Evolutionary conservation across 2,329 filamentous ascomycete species (phyloP), one percentile per base, ranked within the genome.

Genomic region (Sporothrix dimorphospora): DNA sequence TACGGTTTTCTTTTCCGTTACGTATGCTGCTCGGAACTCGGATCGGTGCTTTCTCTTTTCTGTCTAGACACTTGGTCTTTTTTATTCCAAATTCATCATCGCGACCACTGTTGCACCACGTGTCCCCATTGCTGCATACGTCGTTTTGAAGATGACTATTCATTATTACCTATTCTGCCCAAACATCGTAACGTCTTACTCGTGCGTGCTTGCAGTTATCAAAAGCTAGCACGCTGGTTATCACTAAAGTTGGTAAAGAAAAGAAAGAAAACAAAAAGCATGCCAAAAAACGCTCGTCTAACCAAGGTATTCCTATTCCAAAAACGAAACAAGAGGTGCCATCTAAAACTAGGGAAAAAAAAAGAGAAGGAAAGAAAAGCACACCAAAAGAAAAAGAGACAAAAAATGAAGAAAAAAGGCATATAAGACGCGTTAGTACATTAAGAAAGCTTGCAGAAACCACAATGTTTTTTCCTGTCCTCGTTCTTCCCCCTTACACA

Each of bases 221-320:
- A 69, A 57, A 57, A 7, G 47, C 47, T 51, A 19, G 19, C 65
- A 51, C 11, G 51, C 63, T 34, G 16, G 49, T 21, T 21, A 34
- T 3, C 4, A 27, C 27, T n/a, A 16, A 16, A 11, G 11, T 14
- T 16, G 5, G 16, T 6, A 51, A 38, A 34, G 27, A 14, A 21
- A 38, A 66, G 14, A 27, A 49, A 2, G 12, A 30, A 27, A 47
- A 47, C 4, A 30, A 38, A 19, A 8, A 30, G 14, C 3, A 24
- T 9, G 9, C 19, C 27, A 4, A 16, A 38, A 61, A 30, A 49
- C 24, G 24, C 63, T 66, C 42, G 63, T 19, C 2, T 47, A 65
- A 47, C 24, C 24, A 30, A 49, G 63, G 63, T 67, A 34, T 67
- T 34, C n/a, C 42, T 67, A 66, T 66, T 66, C 63, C 49, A 57